Percentiles rank a stretch among this genome's conserved stretches.
Evolutionary conservation across 164 flowering plant species (phyloP).

Genomic region (Houttuynia cordata): DNA sequence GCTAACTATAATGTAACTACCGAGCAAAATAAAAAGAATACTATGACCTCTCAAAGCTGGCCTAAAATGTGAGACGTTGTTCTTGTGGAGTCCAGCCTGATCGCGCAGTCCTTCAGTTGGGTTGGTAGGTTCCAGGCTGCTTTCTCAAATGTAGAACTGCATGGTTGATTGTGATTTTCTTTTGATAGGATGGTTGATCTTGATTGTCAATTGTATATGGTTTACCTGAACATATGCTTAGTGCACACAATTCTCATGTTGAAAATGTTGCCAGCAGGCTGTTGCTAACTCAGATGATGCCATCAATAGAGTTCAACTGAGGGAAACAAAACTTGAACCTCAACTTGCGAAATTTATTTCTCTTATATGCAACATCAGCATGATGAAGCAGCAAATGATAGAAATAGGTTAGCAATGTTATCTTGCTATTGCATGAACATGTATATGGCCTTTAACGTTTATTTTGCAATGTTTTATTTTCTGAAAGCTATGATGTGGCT

Average conservation of each 20-base stretch:
- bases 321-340: slow-evolving; percentile 36
- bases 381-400: slow-evolving; percentile 64
- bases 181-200: no score
- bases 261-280: slow-evolving; percentile 17
- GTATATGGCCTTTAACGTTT: not conserved
- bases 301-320: slow-evolving; percentile 16
- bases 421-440: not conserved
- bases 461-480: not conserved
- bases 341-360: slow-evolving; percentile 46
- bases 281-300: slow-evolving; percentile 5
- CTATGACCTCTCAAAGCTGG: no score
- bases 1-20: no score
- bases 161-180: not conserved
- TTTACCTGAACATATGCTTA: not conserved
- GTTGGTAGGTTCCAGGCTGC: not conserved
- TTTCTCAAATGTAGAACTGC: not conserved
- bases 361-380: slow-evolving; percentile 47
- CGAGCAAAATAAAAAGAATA: no score
- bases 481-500: not conserved
- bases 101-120: not conserved
- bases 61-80: not conserved
- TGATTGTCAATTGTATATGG: not conserved
- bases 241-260: not conserved
- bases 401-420: slow-evolving; percentile 36
- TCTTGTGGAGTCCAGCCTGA: not conserved